A percentile compares a stretch with the other conserved stretches of the same genome.
Conservation (phyloP, 1,139 yeast genomes). For the Yamadazyma oceani region DNA sequence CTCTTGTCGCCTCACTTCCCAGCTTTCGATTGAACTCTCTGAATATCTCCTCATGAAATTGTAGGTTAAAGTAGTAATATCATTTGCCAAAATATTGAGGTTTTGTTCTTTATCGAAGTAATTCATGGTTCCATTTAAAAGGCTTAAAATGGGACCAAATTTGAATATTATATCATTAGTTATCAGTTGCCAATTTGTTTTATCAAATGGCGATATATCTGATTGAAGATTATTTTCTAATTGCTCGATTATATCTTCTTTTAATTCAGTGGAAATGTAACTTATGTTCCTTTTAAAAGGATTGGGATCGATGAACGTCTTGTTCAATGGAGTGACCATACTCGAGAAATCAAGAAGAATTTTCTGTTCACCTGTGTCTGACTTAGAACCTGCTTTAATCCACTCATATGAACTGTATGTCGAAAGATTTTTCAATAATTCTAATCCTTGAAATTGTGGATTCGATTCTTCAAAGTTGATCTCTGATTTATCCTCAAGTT, state of each 20-base stretch:
- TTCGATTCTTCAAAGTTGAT: slow-evolving; percentile 5
- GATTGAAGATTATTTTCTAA: slow-evolving; percentile 26
- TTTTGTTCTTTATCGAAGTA: slow-evolving; percentile 7
- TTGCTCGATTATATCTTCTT: slow-evolving; percentile 30
- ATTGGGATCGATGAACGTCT: slow-evolving; percentile 45
- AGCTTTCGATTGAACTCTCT: slow-evolving; percentile 11
- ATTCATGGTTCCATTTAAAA: slow-evolving; percentile 33
- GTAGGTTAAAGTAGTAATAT: slow-evolving; percentile 6
- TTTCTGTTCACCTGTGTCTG: slow-evolving; percentile 46
- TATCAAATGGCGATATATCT: slow-evolving; percentile 32
- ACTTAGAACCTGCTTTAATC: slow-evolving; percentile 39
- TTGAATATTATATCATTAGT: slow-evolving; percentile 47
- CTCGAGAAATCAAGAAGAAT: slow-evolving; percentile 49
- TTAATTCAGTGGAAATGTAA: slow-evolving; percentile 31
- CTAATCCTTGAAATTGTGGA: slow-evolving; percentile 18
- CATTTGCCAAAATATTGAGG: slow-evolving; percentile 9
- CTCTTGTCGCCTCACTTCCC: slow-evolving; percentile 14
- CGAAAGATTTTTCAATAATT: slow-evolving; percentile 18
- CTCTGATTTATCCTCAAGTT: slow-evolving; percentile 6
- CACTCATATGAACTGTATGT: slow-evolving; percentile 36
- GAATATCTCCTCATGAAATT: slow-evolving; percentile 43
- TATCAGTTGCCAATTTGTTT: slow-evolving; percentile 53
- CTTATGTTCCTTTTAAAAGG: slow-evolving; percentile 46
- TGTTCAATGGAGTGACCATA: slow-evolving; percentile 49
- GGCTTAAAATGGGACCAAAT: slow-evolving; percentile 46